Conservation (phyloP, 306 rosid species). For the Begonia masoniana region DNA sequence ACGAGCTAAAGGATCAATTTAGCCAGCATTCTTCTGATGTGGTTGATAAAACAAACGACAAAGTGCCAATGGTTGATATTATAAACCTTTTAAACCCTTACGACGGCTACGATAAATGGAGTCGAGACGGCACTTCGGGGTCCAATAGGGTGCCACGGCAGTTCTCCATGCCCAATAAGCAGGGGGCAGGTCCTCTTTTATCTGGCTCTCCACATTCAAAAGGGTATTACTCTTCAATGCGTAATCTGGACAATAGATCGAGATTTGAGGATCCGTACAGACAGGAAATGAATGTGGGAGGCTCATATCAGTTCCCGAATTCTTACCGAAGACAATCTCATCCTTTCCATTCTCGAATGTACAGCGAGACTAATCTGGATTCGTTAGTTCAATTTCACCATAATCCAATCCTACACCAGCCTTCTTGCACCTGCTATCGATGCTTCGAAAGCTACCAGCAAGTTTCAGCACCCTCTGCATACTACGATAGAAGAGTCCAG, state of each 20-base stretch:
- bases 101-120: slow-evolving; percentile 32
- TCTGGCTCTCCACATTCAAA: slow-evolving; percentile 45
- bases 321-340: slow-evolving; percentile 45
- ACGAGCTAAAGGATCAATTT: slow-evolving; percentile 72
- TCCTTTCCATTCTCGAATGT: slow-evolving; percentile 58
- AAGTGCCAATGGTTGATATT: slow-evolving; percentile 26
- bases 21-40: slow-evolving; percentile 49
- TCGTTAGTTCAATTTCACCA: slow-evolving; percentile 39
- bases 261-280: slow-evolving; percentile 61
- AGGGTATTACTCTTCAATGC: slow-evolving; percentile 45
- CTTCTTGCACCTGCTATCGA: slow-evolving; percentile 68
- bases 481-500: slow-evolving; percentile 39
- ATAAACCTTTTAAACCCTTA: slow-evolving; percentile 49
- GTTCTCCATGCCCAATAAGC: slow-evolving; percentile 38
- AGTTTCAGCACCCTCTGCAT: slow-evolving; percentile 39
- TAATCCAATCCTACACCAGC: slow-evolving; percentile 42
- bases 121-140: slow-evolving; percentile 34
- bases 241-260: slow-evolving; percentile 34
- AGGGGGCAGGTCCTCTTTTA: slow-evolving; percentile 36
- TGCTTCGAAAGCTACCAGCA: slow-evolving; percentile 49
- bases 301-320: slow-evolving; percentile 31
- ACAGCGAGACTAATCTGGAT: slow-evolving; percentile 30
- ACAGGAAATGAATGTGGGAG: slow-evolving; percentile 34
- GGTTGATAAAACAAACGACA: slow-evolving; percentile 43
- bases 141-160: slow-evolving; percentile 37